Base-by-base conservation (phyloP, 495 filamentous ascomycete species). In the Talaromyces liani region DNA sequence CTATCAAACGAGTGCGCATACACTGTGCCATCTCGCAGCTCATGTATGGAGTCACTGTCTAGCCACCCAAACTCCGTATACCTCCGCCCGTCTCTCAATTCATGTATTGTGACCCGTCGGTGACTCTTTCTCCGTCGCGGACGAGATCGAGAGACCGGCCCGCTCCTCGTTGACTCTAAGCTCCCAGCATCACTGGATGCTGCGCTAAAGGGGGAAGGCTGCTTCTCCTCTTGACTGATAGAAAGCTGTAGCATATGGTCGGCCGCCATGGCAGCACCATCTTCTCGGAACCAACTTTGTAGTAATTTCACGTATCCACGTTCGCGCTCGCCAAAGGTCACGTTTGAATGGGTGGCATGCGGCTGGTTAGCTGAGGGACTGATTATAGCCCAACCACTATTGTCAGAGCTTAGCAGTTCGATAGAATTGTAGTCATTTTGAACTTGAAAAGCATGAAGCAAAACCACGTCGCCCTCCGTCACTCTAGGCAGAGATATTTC, bases 391-490 rank as follows among this genome's bases (percentile, higher is more conserved):
- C 91, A 95, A 25, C 83, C 77, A 36, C 81, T 84, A 41, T 77
- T 76, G 29, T 77, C 70, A 1, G 72, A 73, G 63, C 79, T 84
- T 36, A 83, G 69, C 6, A 85, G 77, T 27, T 75, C 75, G 39
- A 82, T 67, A 6, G 72, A 72, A 65, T 73, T 74, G 31, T 82
- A 69, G 60, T 76, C 75, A 65, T 72, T 82, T 61, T 77, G 70
- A 14, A 95, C 90, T 61, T 81, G 82, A 68, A 97, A 92, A 47
- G 86, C 80, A 6, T 88, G 82, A 12, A 98, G 80, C 41, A 98
- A 72, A 22, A 97, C 78, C 2, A 87, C 85, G 66, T 94, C 88
- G 7, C 94, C 94, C 16, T 82, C 80, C 3, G 79, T 75, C 25
- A 91, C 78, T 5, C 80, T 69, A 0, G 94, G 94, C 2, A 98